phyloP scores from a whole-genome alignment of 2,329 filamentous ascomycete genomes.

The Teratosphaeria zuluensis region DNA sequence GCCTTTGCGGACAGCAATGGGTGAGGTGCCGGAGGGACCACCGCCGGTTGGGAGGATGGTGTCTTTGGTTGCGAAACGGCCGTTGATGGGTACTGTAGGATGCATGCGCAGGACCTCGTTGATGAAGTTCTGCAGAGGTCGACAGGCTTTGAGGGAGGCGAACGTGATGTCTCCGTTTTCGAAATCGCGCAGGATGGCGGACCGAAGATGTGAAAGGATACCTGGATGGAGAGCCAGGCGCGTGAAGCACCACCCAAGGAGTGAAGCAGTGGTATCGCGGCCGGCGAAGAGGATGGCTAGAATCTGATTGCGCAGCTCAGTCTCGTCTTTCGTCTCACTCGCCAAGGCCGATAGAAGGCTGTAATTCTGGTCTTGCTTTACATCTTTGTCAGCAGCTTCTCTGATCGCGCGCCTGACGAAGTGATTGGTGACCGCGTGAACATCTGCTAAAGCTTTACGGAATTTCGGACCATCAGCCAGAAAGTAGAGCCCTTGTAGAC shows the following conservation, averaged over 20 bases:
- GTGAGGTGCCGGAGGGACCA: constrained; percentile 42
- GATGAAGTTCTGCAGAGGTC: constrained; percentile 44
- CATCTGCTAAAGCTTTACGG: constrained; percentile 28
- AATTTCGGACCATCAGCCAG: constrained; percentile 29
- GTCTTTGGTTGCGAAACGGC: constrained; percentile 59
- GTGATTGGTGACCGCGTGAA: constrained; percentile 32
- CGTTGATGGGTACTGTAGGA: constrained; percentile 64
- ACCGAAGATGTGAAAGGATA: constrained; percentile 39
- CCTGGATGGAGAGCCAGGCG: constrained; percentile 42
- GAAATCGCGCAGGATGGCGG: constrained; percentile 39
- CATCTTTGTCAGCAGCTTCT: constrained; percentile 6
- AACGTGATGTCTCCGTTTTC: constrained; percentile 39
- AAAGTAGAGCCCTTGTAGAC: constrained; percentile 30
- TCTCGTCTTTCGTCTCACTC: constrained; percentile 35
- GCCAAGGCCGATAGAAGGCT: constrained; percentile 16
- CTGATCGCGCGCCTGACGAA: constrained; percentile 37
- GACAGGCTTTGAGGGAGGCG: constrained; percentile 58
- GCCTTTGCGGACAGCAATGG: constrained; percentile 37
- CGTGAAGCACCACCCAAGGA: constrained; percentile 46
- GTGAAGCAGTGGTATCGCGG: constrained; percentile 47
- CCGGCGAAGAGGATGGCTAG: constrained; percentile 60
- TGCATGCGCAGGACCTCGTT: constrained; percentile 62
- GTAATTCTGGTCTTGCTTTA: constrained; percentile 13
- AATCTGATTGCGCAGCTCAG: constrained; percentile 34
- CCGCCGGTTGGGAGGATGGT: constrained; percentile 62